A percentile compares a stretch with the other conserved stretches of the same genome.
phyloP scores from a whole-genome alignment of 2,329 filamentous ascomycete species.

The Elsinoe necatrix region DNA sequence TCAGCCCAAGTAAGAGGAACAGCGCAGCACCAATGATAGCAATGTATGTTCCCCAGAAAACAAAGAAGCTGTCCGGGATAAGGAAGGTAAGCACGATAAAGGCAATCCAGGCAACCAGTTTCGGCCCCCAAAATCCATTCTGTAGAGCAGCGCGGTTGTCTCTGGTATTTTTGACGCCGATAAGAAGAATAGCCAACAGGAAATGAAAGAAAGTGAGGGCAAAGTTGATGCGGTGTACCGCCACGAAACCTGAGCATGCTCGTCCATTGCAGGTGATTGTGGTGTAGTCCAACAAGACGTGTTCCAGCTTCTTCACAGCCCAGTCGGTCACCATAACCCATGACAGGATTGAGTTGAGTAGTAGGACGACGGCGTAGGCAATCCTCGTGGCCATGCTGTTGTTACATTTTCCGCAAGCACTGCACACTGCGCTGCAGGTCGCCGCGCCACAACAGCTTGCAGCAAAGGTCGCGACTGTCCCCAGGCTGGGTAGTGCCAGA shows the following conservation, averaged over 20 bases:
- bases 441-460: conserved; percentile 94
- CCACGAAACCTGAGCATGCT: conserved; percentile 89
- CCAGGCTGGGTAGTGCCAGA: conserved; percentile 74
- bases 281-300: conserved; percentile 90
- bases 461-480: conserved; percentile 71
- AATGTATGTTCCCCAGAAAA: conserved; percentile 92
- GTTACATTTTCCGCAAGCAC: conserved; percentile 90
- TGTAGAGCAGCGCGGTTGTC: conserved; percentile 81
- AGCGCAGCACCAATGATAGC: conserved; percentile 81
- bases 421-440: conserved; percentile 92
- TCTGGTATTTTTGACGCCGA: conserved; percentile 80
- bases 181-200: conserved; percentile 70
- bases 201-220: conserved; percentile 91
- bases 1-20: conserved; percentile 84
- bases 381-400: conserved; percentile 97
- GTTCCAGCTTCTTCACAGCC: conserved; percentile 92
- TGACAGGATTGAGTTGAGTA: conserved; percentile 91
- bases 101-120: conserved; percentile 79
- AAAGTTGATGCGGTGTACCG: conserved; percentile 96
- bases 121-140: conserved; percentile 98
- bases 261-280: conserved; percentile 87
- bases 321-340: conserved; percentile 99
- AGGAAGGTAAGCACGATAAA: conserved; percentile 89
- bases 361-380: conserved; percentile 71
- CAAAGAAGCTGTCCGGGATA: conserved; percentile 90